phyloP scores from a whole-genome alignment of 257 asterid species.

The Voacanga thouarsii region DNA sequence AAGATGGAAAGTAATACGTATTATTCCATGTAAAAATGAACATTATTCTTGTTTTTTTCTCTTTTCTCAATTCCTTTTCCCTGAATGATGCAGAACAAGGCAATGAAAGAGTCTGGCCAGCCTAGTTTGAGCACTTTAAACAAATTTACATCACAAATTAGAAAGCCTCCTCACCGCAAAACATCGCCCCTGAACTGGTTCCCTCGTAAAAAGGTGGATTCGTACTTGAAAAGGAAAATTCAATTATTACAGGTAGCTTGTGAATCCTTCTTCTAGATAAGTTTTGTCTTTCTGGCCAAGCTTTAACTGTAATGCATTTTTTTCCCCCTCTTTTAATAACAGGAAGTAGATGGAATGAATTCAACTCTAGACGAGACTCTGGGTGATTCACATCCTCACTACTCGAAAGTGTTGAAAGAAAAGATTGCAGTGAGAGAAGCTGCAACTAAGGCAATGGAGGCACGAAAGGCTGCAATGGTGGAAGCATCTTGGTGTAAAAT shows the following conservation, averaged over 20 bases:
- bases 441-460: slow-evolving; percentile 79
- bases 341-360: slow-evolving; percentile 91
- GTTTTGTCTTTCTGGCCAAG: background rate
- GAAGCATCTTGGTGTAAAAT: slow-evolving; percentile 98
- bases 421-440: slow-evolving; percentile 93
- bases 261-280: slow-evolving; percentile 7
- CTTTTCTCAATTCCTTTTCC: slow-evolving; percentile 11
- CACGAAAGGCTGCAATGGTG: slow-evolving; percentile 86
- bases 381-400: slow-evolving; percentile 88
- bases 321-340: background rate
- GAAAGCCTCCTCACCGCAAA: slow-evolving; percentile 80
- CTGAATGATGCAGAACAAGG: slow-evolving; percentile 45
- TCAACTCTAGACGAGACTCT: slow-evolving; percentile 94
- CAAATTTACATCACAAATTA: slow-evolving; percentile 75
- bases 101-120: slow-evolving; percentile 51
- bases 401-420: slow-evolving; percentile 73
- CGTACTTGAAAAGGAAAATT: slow-evolving; percentile 85
- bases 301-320: slow-evolving; percentile 10
- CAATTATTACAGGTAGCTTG: slow-evolving; percentile 75
- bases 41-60: background rate
- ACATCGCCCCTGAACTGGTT: slow-evolving; percentile 91
- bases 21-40: background rate
- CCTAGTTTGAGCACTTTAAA: slow-evolving; percentile 54
- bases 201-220: slow-evolving; percentile 86
- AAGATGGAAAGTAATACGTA: background rate